Evolutionary conservation across 352 stramenopile species (phyloP).

Genomic region (Phytophthora tubulina): DNA sequence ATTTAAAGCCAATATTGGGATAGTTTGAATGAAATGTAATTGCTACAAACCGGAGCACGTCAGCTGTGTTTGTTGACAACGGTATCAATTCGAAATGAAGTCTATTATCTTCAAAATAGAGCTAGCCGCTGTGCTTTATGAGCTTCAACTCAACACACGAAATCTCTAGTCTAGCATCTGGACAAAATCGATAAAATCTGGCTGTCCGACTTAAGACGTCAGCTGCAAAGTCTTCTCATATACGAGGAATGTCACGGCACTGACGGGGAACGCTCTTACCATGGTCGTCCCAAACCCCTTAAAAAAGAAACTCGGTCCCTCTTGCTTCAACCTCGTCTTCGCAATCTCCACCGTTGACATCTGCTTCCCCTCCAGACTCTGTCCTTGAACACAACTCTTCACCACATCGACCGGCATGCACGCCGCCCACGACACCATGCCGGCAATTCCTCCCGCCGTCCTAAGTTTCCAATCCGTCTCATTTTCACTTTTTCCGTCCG

Average conservation of each 20-base stretch:
- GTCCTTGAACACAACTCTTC: constrained; percentile 90
- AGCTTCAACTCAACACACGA: too few species aligned
- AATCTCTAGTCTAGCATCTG: background rate
- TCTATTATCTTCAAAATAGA: background rate
- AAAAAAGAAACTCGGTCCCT: constrained; percentile 75
- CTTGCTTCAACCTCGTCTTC: constrained; percentile 50
- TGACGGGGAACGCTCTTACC: constrained; percentile 81
- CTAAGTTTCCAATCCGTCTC: constrained; percentile 72
- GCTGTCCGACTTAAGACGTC: constrained; percentile 48
- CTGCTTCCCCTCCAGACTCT: constrained; percentile 45
- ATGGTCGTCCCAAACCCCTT: constrained; percentile 82
- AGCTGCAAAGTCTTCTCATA: constrained; percentile 86
- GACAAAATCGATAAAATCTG: constrained; percentile 1
- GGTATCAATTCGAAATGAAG: too few species aligned
- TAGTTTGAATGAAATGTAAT: too few species aligned
- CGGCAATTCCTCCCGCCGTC: constrained; percentile 73
- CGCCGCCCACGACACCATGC: constrained; percentile 78
- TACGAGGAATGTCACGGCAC: constrained; percentile 83
- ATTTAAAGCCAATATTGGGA: too few species aligned
- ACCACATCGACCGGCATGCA: constrained; percentile 89
- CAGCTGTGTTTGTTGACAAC: too few species aligned
- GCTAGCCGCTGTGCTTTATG: too few species aligned
- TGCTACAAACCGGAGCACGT: too few species aligned
- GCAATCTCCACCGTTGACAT: constrained; percentile 54
- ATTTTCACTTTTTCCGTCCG: constrained; percentile 51